Evolutionary conservation across 2,329 filamentous ascomycete species (phyloP), one percentile per base, ranked within the genome.

Genomic region (Aspergillus proliferans): DNA sequence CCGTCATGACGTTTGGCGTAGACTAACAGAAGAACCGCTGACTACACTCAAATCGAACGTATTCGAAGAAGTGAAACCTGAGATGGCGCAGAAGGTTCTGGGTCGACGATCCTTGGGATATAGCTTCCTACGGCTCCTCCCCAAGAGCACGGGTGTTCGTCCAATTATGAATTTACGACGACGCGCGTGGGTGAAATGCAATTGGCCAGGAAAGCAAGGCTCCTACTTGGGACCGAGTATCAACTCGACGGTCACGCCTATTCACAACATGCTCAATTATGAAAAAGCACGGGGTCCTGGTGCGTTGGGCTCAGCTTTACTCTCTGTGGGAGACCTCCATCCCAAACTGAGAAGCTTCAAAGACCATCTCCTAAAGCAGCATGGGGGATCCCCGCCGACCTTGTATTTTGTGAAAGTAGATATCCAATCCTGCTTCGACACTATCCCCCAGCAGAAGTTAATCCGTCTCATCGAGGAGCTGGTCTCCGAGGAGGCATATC

Each of bases 381-480:
- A 21, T 41, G 42, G 24, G 15, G 19, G 47, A 28, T 21, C 46
- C 19, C 33, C 67, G 56, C 0, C 64, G 86, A 74, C 68, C 4
- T 70, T 96, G 1, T 97, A 87, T 68, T 95, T 97, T 69, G 91
- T 85, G 52, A 98, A 98, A 65, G 76, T 95, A 10, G 93, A 98
- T 62, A 91, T 98, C 18, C 82, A 88, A 64, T 83, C 88, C 2
- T 95, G 92, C 58, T 98, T 96, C 65, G 93, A 98, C 67, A 95
- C 87, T 0, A 96, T 98, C 41, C 93, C 93, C 0, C 93, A 97
- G 65, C 70, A 79, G 22, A 81, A 82, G 1, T 74, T 97, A 15
- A 63, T 96, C 30, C 65, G 75, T 21, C 73, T 97, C 22, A 79
- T 94, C 54, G 71, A 76, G 39, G 64, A 67, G 55, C 50, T 83